These are phyloP conservation scores for Oryza meyeriana DNA, from an alignment of 176 grass and related monocot species.

Conservation along the genomic window DNA sequence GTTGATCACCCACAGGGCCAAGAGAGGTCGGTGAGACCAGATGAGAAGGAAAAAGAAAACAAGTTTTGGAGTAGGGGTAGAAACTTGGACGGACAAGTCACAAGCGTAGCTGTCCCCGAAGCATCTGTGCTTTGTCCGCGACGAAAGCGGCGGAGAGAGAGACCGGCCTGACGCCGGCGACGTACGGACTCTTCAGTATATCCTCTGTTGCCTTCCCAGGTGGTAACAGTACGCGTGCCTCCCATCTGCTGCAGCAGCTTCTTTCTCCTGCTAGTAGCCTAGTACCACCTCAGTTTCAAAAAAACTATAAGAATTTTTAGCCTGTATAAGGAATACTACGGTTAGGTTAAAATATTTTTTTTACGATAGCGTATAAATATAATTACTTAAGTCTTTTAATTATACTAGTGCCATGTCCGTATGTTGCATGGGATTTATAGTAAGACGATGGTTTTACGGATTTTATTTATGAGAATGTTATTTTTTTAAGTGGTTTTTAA, in stretches of 20 bases:
- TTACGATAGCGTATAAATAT: no score
- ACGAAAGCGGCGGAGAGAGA: not conserved
- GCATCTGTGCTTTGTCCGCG: not conserved
- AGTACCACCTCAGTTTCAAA: no score
- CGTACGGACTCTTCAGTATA: not conserved
- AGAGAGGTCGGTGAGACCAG: not conserved
- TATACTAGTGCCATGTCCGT: no score
- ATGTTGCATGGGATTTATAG: no score
- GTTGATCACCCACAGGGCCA: not conserved
- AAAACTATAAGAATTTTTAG: no score
- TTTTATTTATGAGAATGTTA: no score
- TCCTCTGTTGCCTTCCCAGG: not conserved
- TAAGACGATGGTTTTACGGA: no score
- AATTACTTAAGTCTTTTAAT: not conserved
- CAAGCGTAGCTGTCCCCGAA: not conserved
- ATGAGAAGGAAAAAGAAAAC: not conserved
- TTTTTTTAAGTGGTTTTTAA: no score
- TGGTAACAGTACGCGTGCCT: not conserved
- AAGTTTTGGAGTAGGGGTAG: not conserved
- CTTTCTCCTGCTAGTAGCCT: no score
- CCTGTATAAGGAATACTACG: no score
- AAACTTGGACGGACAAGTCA: not conserved
- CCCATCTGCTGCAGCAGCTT: no score
- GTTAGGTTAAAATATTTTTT: no score
- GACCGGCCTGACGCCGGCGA: not conserved